Percentiles rank a stretch among this genome's conserved stretches.
Evolutionary conservation across 306 rosid species (phyloP).

Genomic region (Astragalus glycyphyllos): DNA sequence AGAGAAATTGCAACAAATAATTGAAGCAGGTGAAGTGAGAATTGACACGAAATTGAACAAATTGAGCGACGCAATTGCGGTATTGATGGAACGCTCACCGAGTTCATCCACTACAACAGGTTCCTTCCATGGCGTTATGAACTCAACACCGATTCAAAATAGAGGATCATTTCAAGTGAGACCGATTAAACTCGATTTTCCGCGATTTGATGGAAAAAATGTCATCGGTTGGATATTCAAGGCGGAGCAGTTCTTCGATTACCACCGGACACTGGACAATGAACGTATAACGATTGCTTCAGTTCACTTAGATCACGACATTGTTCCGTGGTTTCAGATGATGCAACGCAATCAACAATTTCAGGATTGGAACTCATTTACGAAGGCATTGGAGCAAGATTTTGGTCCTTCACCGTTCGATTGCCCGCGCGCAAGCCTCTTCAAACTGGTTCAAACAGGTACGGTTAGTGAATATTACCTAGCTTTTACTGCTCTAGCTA

Average conservation of each 20-base stretch:
- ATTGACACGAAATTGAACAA: too few relatives aligned
- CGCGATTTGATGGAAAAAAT: too few relatives aligned
- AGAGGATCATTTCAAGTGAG: too few relatives aligned
- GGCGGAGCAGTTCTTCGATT: not conserved
- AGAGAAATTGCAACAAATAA: too few relatives aligned
- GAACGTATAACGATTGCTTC: not conserved
- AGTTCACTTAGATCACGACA: not conserved
- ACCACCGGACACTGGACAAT: not conserved
- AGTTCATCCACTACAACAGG: too few relatives aligned
- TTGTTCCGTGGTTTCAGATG: not conserved
- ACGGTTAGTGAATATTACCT: not conserved
- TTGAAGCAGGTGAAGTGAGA: too few relatives aligned
- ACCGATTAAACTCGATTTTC: too few relatives aligned
- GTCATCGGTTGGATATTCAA: not conserved
- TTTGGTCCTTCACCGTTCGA: not conserved
- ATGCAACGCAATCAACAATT: fast-evolving
- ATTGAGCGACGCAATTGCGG: too few relatives aligned
- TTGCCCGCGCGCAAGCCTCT: not conserved
- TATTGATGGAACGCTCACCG: too few relatives aligned
- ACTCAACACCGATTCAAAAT: too few relatives aligned
- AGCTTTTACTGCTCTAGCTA: not conserved
- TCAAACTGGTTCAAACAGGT: not conserved
- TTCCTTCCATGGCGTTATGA: too few relatives aligned
- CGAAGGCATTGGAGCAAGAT: not conserved
- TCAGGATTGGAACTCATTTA: not conserved